These are phyloP conservation scores for Vitellaria paradoxa DNA, from an alignment of 179 eudicot genomes.

Conservation along the genomic window DNA sequence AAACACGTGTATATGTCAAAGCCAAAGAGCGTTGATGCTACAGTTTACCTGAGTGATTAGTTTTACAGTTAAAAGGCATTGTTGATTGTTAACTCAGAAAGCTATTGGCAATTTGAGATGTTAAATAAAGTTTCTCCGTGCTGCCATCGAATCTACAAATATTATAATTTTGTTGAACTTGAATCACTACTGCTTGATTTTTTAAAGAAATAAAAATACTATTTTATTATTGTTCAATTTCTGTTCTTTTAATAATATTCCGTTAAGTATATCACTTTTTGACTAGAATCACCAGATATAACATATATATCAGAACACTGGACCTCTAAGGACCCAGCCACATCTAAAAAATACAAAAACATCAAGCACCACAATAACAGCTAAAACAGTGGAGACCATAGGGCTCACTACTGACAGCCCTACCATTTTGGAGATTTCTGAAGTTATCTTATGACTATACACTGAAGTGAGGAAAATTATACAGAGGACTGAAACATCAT, in stretches of 20 bases:
- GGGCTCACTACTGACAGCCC: background rate
- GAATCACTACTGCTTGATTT: background rate
- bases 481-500: background rate
- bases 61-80: background rate
- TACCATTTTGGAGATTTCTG: background rate
- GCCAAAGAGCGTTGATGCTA: too few species aligned
- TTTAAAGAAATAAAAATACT: background rate
- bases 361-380: background rate
- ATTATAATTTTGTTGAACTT: background rate
- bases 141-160: background rate
- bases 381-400: background rate
- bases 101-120: background rate
- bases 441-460: background rate
- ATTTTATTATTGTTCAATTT: slow-evolving; percentile 6
- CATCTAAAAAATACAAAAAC: background rate
- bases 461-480: background rate
- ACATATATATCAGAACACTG: background rate
- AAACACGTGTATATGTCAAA: too few species aligned
- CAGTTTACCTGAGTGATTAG: background rate
- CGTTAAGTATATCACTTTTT: background rate
- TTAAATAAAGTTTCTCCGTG: background rate
- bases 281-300: background rate
- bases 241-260: background rate
- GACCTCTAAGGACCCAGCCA: background rate
- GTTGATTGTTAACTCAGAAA: background rate